Evolutionary conservation across 2,329 filamentous ascomycete genomes (phyloP).

Genomic region (Phialophora chinensis): DNA sequence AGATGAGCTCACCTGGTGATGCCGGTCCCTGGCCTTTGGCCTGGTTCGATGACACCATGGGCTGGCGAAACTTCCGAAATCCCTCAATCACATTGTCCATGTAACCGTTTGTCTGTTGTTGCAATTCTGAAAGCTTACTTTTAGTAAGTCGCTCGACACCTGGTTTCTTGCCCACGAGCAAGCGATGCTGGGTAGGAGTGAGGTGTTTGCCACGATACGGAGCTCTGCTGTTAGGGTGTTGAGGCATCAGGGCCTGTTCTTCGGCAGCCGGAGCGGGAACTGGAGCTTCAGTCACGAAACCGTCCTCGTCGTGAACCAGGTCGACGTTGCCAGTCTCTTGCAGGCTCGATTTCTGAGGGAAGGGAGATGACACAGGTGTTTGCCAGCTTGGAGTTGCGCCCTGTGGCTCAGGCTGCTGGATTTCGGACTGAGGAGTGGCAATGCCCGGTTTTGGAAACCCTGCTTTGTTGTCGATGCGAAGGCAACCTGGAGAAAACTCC

Average conservation of each 20-base stretch:
- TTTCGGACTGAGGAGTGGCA: neutral
- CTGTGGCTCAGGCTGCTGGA: neutral
- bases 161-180: conserved; percentile 16
- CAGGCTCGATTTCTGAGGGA: neutral
- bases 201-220: neutral
- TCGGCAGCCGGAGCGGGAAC: neutral
- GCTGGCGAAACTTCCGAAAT: conserved; percentile 16
- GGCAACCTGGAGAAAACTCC: neutral
- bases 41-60: neutral
- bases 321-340: neutral
- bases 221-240: conserved; percentile 3
- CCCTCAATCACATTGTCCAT: conserved; percentile 30
- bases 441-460: neutral
- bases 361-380: neutral
- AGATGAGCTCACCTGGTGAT: neutral
- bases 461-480: neutral
- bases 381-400: neutral
- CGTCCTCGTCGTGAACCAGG: conserved; percentile 6
- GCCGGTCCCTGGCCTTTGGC: neutral
- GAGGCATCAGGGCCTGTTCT: neutral
- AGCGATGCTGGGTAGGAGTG: conserved; percentile 26
- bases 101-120: conserved; percentile 20
- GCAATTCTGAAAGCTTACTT: conserved; percentile 2
- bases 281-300: neutral
- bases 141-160: conserved; percentile 5